phyloP scores from a whole-genome alignment of 2,329 filamentous ascomycete genomes.

The Monosporascus sp. region DNA sequence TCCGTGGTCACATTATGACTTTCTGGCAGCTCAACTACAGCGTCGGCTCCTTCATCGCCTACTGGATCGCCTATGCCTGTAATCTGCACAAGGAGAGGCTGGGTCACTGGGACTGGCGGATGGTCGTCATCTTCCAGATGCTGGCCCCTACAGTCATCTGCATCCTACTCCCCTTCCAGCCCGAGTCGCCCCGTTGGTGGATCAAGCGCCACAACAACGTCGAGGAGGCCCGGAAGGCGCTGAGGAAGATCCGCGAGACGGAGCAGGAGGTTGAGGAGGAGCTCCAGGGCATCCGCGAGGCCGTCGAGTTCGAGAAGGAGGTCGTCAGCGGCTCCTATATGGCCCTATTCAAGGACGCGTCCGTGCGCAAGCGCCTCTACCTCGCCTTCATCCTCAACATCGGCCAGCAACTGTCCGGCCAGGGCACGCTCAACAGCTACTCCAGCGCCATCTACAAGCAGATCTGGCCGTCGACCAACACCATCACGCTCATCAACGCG shows the following conservation, averaged over 20 bases:
- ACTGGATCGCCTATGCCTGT: conserved; percentile 61
- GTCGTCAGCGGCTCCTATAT: conserved; percentile 57
- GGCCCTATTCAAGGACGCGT: conserved; percentile 65
- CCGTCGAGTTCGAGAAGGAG: conserved; percentile 67
- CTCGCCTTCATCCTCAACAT: conserved; percentile 64
- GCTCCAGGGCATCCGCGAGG: conserved; percentile 58
- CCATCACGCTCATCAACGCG: conserved; percentile 68
- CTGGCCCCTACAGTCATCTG: conserved; percentile 61
- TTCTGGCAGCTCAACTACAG: conserved; percentile 66
- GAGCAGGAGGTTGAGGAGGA: conserved; percentile 64
- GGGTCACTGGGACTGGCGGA: conserved; percentile 68
- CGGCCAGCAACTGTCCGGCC: conserved; percentile 66
- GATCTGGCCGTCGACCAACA: conserved; percentile 52
- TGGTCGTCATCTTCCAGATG: conserved; percentile 68
- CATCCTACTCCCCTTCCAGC: conserved; percentile 56
- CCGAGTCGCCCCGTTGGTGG: conserved; percentile 64
- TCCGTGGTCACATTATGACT: conserved; percentile 62
- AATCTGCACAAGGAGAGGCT: conserved; percentile 47
- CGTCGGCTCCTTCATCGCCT: conserved; percentile 60
- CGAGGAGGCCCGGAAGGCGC: conserved; percentile 52
- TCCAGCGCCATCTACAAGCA: conserved; percentile 70
- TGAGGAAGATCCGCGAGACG: conserved; percentile 56
- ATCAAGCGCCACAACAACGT: conserved; percentile 55
- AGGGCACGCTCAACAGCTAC: conserved; percentile 68
- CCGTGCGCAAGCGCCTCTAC: conserved; percentile 59